A percentile compares a stretch with the other conserved stretches of the same genome.
Conservation (phyloP, 352 stramenopile genomes). For the Globisporangium canariense region DNA sequence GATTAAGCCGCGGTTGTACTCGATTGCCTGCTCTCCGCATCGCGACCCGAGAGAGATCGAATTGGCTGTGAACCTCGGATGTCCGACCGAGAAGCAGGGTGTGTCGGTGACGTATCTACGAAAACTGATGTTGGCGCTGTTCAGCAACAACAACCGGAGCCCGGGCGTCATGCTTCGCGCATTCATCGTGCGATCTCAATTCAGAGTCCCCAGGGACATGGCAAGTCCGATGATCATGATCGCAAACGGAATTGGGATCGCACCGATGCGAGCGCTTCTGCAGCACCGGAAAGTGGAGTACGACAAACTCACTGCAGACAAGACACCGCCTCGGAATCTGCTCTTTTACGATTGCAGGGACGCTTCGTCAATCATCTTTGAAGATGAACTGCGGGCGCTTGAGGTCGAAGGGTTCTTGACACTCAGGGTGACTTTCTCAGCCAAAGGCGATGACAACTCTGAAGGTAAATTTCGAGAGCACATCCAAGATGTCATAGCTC, state of each 20-base stretch:
- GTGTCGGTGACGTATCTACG: constrained; percentile 27
- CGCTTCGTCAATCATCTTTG: constrained; percentile 31
- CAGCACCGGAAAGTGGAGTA: constrained; percentile 27
- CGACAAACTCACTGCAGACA: background rate
- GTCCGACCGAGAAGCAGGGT: constrained; percentile 29
- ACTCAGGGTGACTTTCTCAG: constrained; percentile 27
- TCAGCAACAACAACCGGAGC: constrained; percentile 26
- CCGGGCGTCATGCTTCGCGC: constrained; percentile 77
- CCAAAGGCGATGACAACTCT: background rate
- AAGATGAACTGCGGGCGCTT: constrained; percentile 29
- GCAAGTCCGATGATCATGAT: constrained; percentile 88
- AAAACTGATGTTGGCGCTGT: background rate
- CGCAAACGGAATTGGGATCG: constrained; percentile 91
- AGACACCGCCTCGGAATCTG: constrained; percentile 20
- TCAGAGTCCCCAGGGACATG: constrained; percentile 80
- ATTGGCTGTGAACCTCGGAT: constrained; percentile 88
- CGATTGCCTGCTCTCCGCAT: constrained; percentile 88
- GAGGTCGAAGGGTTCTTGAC: constrained; percentile 27
- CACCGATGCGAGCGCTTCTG: constrained; percentile 63
- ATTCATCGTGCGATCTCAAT: constrained; percentile 86
- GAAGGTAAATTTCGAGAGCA: constrained; percentile 11
- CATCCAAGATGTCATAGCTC: constrained; percentile 25
- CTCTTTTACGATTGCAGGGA: constrained; percentile 31
- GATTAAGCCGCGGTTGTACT: constrained; percentile 91
- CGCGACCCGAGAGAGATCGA: constrained; percentile 71